Evolutionary conservation across 1,284 basidiomycete genomes (phyloP).

Genomic region (Malassezia dermatis): DNA sequence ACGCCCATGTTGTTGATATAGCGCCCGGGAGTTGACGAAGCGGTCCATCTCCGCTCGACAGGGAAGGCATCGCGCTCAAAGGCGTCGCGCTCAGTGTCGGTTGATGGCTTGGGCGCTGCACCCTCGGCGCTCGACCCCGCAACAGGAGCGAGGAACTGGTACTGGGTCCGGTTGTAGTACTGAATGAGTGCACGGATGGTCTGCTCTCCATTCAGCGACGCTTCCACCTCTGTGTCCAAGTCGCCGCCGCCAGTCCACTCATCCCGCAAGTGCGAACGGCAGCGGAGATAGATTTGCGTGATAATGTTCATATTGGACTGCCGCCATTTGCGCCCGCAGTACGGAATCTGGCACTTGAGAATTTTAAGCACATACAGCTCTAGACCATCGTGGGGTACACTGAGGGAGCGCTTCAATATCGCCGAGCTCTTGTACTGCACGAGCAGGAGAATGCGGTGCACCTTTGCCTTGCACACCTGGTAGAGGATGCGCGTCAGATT

Average conservation of each 20-base stretch:
- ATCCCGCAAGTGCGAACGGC: slow-evolving; percentile 86
- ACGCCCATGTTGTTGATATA: slow-evolving; percentile 53
- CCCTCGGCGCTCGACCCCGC: slow-evolving; percentile 26
- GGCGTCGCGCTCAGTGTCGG: slow-evolving; percentile 17
- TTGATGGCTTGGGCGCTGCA: slow-evolving; percentile 11
- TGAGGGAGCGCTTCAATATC: slow-evolving; percentile 74
- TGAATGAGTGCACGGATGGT: slow-evolving; percentile 87
- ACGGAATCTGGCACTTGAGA: slow-evolving; percentile 97
- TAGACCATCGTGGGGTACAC: slow-evolving; percentile 83
- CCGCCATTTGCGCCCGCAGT: slow-evolving; percentile 94
- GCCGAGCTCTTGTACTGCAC: slow-evolving; percentile 95
- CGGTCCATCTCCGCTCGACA: slow-evolving; percentile 43
- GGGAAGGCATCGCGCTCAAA: slow-evolving; percentile 53
- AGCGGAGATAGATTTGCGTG: slow-evolving; percentile 94
- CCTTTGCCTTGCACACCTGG: slow-evolving; percentile 86
- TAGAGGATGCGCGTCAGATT: slow-evolving; percentile 98
- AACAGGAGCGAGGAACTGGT: slow-evolving; percentile 12
- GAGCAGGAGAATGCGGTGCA: slow-evolving; percentile 86
- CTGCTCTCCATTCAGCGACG: slow-evolving; percentile 73
- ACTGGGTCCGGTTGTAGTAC: slow-evolving; percentile 57
- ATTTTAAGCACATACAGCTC: slow-evolving; percentile 94
- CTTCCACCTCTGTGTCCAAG: slow-evolving; percentile 73
- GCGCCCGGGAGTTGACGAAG: slow-evolving; percentile 36
- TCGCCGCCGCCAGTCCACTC: slow-evolving; percentile 94
- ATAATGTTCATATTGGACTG: slow-evolving; percentile 99